Base-by-base conservation (phyloP, 139 green algal genomes). In the Chlamydomonas asymmetrica region DNA sequence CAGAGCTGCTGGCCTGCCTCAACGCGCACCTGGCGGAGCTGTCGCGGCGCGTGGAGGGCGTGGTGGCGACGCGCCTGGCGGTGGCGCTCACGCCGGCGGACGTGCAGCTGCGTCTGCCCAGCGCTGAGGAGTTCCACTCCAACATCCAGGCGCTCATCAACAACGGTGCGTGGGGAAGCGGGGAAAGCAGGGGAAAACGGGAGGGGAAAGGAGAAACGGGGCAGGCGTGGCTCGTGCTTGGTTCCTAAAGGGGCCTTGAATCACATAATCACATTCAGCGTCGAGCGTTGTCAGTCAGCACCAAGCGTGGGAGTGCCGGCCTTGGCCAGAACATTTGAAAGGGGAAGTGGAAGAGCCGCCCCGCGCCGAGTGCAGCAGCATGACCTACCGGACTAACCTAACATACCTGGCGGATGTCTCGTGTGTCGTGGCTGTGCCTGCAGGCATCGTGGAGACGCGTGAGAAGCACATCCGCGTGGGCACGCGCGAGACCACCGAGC, bases 81-180 rank as follows among this genome's bases (percentile, higher is more conserved):
- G 66, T 91, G 39, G 52, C 29, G 27, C 83, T 94, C 79, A 56
- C 84, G 54, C 75, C 87, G 0, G 85, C 83, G 5, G 69, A 78
- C 32, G 76, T 95, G 29, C 29, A 56, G 20, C 68, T 95, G 74
- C 52, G 66, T 31, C 80, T 79, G 0, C 91, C 89, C 45, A 79
- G 64, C 22, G 79, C 84, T 5, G 76, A 85, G 56, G 22, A 88
- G 72, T 93, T 93, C 79, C 89, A 94, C 78, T 70, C 61, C 2
- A 84, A 88, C 81, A 82, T 95, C 63, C 68, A 85, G 35, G 62
- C 82, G 50, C 85, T 95, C 20, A 88, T 95, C 38, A 59, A 75
- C 10, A 68, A 62, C 50, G 89, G 88, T 86, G 62, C 3, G 67
- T 3, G 31, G 52, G 8, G n/a, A n/a, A n/a, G n/a, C n/a, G n/a